Base-by-base conservation (phyloP, 2,329 filamentous ascomycete species). In the Curvularia eragrostidis region DNA sequence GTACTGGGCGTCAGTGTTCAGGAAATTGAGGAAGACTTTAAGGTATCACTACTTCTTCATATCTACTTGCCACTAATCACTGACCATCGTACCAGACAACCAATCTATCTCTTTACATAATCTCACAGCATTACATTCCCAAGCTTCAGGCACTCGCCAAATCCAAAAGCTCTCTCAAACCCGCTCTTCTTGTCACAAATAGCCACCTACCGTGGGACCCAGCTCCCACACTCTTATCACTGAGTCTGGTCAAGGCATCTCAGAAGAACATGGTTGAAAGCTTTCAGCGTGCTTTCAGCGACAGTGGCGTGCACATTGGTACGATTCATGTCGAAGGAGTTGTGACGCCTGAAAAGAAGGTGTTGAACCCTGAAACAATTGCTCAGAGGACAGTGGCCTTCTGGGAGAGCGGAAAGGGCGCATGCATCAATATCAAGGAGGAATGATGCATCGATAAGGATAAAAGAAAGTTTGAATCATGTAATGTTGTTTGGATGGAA, bases 231-330 rank as follows among this genome's bases (percentile, higher is more conserved):
- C 70, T 84, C 0, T 81, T 85, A 19, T 81, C 80, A 0, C 71
- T 85, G 5, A 83, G 80, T 2, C 72, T 84, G 52, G 77, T 77
- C 43, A 85, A 85, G 64, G 80, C 82, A 1, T 78, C 82, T 0
- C 83, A 86, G 73, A 71, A 79, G 18, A 84, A 82, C 41, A 68
- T 85, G 64, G 75, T 83, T 9, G 70, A 81, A 55, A 80, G 75
- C 15, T 69, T 85, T 61, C 64, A 74, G 21, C 71, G 74, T 53
- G 77, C 77, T 8, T 83, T 79, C 53, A 62, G 63, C 10, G 66
- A 75, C 49, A 77, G 78, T 2, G 73, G 72, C 3, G 78, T 85
- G 2, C 81, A 84, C 56, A 67, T 82, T 18, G 83, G 78, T 0
- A 64, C 85, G 18, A 67, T 85, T 2, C 77, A 69, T 47, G 78